These are phyloP conservation scores for Aspergillus novofumigatus DNA, from an alignment of 2,329 filamentous ascomycete species.

Conservation along the genomic window DNA sequence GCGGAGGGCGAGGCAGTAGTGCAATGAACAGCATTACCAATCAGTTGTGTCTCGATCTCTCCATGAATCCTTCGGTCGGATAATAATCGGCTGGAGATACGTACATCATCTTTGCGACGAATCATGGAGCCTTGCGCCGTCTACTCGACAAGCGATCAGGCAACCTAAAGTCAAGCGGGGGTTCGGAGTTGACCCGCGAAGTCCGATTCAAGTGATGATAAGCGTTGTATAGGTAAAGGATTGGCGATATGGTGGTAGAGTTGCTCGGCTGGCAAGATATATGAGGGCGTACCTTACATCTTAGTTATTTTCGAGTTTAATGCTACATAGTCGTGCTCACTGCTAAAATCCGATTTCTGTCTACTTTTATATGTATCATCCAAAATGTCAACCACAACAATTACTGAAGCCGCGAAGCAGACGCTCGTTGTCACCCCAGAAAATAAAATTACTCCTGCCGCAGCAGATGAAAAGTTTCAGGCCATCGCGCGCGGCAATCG, in stretches of 20 bases:
- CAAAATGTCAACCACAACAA: conserved; percentile 8
- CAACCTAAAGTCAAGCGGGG: not conserved
- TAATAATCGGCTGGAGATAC: not conserved
- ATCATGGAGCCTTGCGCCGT: not conserved
- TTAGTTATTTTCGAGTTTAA: not conserved
- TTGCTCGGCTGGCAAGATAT: not conserved
- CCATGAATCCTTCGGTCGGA: not conserved
- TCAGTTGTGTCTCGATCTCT: not conserved
- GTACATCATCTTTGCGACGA: not conserved
- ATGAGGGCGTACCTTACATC: not conserved
- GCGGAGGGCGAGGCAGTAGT: not conserved
- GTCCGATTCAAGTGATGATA: not conserved
- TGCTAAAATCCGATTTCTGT: not conserved
- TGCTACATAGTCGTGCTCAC: not conserved
- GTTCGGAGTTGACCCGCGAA: not conserved
- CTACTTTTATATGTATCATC: not conserved
- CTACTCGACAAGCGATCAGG: not conserved
- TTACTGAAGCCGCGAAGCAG: conserved; percentile 7
- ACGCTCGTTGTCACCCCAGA: conserved; percentile 9
- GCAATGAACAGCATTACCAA: not conserved
- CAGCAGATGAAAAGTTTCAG: conserved; percentile 29
- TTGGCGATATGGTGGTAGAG: too few relatives aligned
- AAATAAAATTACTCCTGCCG: conserved; percentile 18
- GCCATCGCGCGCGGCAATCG: conserved; percentile 34
- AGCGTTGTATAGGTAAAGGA: not conserved